phyloP scores from a whole-genome alignment of 2,329 filamentous ascomycete genomes.

The Nemania bipapillata region DNA sequence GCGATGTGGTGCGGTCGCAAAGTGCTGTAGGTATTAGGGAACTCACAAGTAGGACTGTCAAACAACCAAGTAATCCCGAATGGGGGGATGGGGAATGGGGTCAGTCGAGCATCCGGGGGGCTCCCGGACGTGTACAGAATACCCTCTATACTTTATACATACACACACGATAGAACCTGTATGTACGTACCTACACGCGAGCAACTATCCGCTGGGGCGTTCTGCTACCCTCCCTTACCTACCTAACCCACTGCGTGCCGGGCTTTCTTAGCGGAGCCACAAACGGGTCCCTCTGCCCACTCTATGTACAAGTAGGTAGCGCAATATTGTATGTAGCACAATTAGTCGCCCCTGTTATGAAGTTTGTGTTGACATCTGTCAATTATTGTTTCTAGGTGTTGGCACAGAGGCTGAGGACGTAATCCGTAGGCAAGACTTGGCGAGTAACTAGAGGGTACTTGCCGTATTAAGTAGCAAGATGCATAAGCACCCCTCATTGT shows the following conservation, averaged over 20 bases:
- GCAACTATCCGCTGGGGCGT: slow-evolving; percentile 23
- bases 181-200: slow-evolving; percentile 21
- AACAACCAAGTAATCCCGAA: slow-evolving; percentile 8
- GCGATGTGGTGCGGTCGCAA: slow-evolving; percentile 2
- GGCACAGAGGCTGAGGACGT: slow-evolving; percentile 2
- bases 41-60: not conserved
- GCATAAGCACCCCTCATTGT: not conserved
- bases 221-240: slow-evolving; percentile 31
- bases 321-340: slow-evolving; percentile 17
- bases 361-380: slow-evolving; percentile 31
- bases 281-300: slow-evolving; percentile 33
- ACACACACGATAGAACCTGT: not conserved
- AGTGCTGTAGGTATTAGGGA: slow-evolving; percentile 3
- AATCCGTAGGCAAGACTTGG: slow-evolving; percentile 11
- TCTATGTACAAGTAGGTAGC: not conserved
- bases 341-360: slow-evolving; percentile 33
- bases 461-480: slow-evolving; percentile 16
- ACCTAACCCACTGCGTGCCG: slow-evolving; percentile 44
- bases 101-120: slow-evolving; percentile 8
- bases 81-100: slow-evolving; percentile 9
- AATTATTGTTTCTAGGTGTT: slow-evolving; percentile 34
- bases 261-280: slow-evolving; percentile 20
- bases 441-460: slow-evolving; percentile 32
- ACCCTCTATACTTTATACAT: not conserved
- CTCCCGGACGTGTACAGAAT: slow-evolving; percentile 1